Evolutionary conservation across 176 grass and related monocot genomes (phyloP).

Genomic region (Aegilops tauschii): DNA sequence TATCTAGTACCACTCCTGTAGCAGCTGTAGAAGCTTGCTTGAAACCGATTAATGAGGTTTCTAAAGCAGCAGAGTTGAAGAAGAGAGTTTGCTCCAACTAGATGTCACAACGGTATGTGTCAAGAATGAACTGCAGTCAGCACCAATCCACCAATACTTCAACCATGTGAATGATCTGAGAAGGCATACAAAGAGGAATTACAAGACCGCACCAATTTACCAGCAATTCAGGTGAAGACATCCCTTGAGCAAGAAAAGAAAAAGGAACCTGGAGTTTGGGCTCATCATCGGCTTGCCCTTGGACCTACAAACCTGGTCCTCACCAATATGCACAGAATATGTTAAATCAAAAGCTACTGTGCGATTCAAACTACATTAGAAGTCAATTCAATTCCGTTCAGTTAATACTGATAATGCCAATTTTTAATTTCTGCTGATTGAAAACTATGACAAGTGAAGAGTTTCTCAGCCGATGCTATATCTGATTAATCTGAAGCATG

Average conservation of each 20-base stretch:
- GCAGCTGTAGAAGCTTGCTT: slow-evolving; percentile 23
- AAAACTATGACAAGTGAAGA: neutral
- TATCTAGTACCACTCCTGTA: slow-evolving; percentile 18
- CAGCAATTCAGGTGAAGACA: neutral
- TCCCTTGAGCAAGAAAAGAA: neutral
- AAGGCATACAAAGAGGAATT: neutral
- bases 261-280: neutral
- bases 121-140: neutral
- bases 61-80: slow-evolving; percentile 19
- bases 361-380: neutral
- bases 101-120: neutral
- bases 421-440: neutral
- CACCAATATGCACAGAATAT: neutral
- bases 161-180: neutral
- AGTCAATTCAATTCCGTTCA: neutral
- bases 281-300: neutral
- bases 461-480: neutral
- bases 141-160: neutral
- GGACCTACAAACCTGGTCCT: neutral
- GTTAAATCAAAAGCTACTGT: neutral
- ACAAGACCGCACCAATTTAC: neutral
- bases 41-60: neutral
- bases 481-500: neutral
- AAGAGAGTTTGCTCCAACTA: slow-evolving; percentile 40
- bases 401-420: neutral